These are phyloP conservation scores for Bipolaris victoriae DNA, from an alignment of 2,329 filamentous ascomycete genomes.

Conservation along the genomic window DNA sequence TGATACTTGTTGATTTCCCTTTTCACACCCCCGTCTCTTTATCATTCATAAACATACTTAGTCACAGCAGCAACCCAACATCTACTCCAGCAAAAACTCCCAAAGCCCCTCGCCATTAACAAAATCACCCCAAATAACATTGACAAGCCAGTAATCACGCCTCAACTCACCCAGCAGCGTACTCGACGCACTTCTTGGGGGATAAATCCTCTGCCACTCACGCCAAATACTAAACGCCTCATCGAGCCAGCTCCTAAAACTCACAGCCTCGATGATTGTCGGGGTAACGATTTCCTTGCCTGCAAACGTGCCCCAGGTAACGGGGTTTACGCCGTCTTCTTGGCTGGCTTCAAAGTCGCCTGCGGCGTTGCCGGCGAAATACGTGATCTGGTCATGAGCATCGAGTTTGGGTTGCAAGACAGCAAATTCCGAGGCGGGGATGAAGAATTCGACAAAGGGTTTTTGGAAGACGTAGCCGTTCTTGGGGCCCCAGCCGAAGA, in stretches of 20 bases:
- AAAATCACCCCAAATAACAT: conserved; percentile 83
- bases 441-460: conserved; percentile 96
- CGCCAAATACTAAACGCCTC: conserved; percentile 95
- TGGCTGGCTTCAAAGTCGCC: conserved; percentile 77
- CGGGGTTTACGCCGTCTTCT: conserved; percentile 79
- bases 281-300: conserved; percentile 96
- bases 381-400: conserved; percentile 73
- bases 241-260: conserved; percentile 91
- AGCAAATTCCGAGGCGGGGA: conserved; percentile 75
- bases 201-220: conserved; percentile 91
- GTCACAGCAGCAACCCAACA: too few species aligned
- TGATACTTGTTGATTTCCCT: too few species aligned
- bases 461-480: conserved; percentile 98
- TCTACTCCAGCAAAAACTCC: conserved; percentile 60
- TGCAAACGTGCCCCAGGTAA: conserved; percentile 95
- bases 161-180: conserved; percentile 71
- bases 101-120: conserved; percentile 74
- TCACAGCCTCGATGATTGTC: conserved; percentile 95
- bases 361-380: conserved; percentile 80
- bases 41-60: too few species aligned
- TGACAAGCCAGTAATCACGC: conserved; percentile 84
- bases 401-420: conserved; percentile 70
- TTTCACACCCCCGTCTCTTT: too few species aligned
- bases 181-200: conserved; percentile 72
- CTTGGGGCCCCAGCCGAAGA: conserved; percentile 92